Conservation (phyloP, 768 basidiomycete genomes). For the Mycena crocata region DNA sequence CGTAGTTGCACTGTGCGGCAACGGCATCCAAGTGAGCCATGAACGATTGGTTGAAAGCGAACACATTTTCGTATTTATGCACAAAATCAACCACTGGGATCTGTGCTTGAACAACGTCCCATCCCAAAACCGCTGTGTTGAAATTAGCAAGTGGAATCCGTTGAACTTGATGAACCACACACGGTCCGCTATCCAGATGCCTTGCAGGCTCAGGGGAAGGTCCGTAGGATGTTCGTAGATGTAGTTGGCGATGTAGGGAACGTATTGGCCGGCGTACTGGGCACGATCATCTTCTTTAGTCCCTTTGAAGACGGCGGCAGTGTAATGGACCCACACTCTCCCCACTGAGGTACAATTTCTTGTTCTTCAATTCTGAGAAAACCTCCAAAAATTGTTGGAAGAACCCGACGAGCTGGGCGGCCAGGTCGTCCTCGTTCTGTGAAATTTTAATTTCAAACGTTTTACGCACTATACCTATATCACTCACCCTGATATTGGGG, state of each 20-base stretch:
- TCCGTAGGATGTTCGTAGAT: conserved; percentile 69
- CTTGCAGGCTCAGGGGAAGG: conserved; percentile 70
- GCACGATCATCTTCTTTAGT: conserved; percentile 9
- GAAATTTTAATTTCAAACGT: conserved; percentile 5
- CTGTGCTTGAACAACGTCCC: conserved; percentile 72
- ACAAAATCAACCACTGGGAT: conserved; percentile 83
- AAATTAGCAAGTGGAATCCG: not conserved
- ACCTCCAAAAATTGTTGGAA: conserved; percentile 81
- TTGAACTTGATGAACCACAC: conserved; percentile 37
- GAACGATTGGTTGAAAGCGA: conserved; percentile 77
- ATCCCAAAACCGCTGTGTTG: conserved; percentile 64
- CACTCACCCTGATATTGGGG: conserved; percentile 68
- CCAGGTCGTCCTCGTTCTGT: conserved; percentile 62
- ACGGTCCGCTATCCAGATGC: conserved; percentile 83
- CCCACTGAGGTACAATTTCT: conserved; percentile 76
- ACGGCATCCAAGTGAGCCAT: conserved; percentile 66
- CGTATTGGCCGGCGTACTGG: conserved; percentile 77
- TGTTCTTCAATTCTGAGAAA: conserved; percentile 78
- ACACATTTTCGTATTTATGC: conserved; percentile 76
- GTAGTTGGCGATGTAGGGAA: conserved; percentile 78
- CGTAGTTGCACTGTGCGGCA: conserved; percentile 69
- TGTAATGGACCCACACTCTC: conserved; percentile 71
- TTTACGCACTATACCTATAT: not conserved
- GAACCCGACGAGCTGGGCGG: conserved; percentile 67
- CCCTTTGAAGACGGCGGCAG: not conserved